Evolutionary conservation across 192 early-diverging fungal genomes (phyloP).

Genomic region (Coemansia sp.): DNA sequence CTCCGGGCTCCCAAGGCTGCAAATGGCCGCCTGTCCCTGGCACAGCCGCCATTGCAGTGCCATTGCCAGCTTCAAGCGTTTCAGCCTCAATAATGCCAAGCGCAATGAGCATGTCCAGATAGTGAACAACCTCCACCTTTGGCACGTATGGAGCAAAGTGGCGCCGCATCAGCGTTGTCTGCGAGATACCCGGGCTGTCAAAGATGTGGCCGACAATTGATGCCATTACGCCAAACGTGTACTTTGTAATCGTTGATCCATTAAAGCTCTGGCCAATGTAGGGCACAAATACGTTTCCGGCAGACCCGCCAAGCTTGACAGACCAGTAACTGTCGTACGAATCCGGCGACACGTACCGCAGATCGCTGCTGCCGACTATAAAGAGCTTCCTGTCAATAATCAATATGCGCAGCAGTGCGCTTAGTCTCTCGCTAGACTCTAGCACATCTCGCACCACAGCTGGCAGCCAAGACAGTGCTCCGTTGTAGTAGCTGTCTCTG

Average conservation of each 20-base stretch:
- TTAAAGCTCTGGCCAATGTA: conserved; percentile 34
- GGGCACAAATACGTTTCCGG: conserved; percentile 13
- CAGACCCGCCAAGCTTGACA: not conserved
- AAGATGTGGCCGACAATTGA: conserved; percentile 28
- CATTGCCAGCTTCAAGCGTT: conserved; percentile 5
- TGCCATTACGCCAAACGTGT: conserved; percentile 19
- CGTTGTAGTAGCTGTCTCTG: not conserved
- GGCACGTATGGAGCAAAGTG: conserved; percentile 37
- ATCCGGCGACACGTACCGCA: conserved; percentile 31
- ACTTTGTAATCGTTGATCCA: conserved; percentile 24
- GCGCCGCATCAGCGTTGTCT: conserved; percentile 29
- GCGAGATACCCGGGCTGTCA: conserved; percentile 37
- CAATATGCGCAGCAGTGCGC: conserved; percentile 9
- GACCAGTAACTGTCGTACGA: conserved; percentile 31
- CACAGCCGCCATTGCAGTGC: not conserved
- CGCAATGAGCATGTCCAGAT: conserved; percentile 22
- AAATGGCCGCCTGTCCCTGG: not conserved
- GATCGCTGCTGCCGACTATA: conserved; percentile 35
- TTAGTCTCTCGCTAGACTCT: not conserved
- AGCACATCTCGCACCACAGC: not conserved
- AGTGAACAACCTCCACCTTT: conserved; percentile 26
- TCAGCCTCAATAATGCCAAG: conserved; percentile 21
- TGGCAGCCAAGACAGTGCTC: conserved; percentile 1
- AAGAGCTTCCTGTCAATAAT: conserved; percentile 8
- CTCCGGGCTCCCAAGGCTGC: not conserved